These are phyloP conservation scores for Protomyces arabidopsidicola DNA, from an alignment of 1,139 yeast genomes.

Conservation along the genomic window DNA sequence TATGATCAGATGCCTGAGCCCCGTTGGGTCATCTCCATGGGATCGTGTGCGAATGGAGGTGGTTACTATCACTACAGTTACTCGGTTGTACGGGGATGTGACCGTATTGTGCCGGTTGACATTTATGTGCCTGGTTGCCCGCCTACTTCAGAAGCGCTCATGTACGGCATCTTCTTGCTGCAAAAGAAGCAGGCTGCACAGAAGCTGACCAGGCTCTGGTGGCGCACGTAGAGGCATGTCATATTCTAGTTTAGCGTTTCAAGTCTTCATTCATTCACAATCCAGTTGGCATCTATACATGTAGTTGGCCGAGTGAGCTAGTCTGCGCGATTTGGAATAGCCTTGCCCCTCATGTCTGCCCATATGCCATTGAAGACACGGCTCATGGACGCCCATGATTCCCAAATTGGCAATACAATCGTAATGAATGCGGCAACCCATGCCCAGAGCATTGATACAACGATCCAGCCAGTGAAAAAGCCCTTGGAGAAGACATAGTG, in stretches of 20 bases:
- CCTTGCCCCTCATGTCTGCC: constrained; percentile 7
- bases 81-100: constrained; percentile 86
- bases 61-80: constrained; percentile 89
- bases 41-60: constrained; percentile 92
- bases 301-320: too few relatives aligned
- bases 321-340: too few relatives aligned
- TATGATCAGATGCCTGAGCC: constrained; percentile 95
- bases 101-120: constrained; percentile 81
- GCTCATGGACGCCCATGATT: constrained; percentile 37
- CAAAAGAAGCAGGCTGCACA: constrained; percentile 56
- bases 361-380: constrained; percentile 1
- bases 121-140: constrained; percentile 93
- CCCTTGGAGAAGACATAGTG: not conserved
- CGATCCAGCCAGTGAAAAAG: not conserved
- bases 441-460: constrained; percentile 44
- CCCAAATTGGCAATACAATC: constrained; percentile 42
- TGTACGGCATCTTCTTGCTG: constrained; percentile 84
- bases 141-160: constrained; percentile 83
- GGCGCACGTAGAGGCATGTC: constrained; percentile 12
- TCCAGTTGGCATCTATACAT: too few relatives aligned
- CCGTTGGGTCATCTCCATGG: constrained; percentile 86
- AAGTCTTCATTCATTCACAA: too few relatives aligned
- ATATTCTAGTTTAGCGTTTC: not conserved
- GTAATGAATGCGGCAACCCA: constrained; percentile 40
- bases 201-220: constrained; percentile 22